Percentiles rank a stretch among this genome's conserved stretches.
phyloP scores from a whole-genome alignment of 371 early-diverging fungal genomes.

The Mucor indicus region DNA sequence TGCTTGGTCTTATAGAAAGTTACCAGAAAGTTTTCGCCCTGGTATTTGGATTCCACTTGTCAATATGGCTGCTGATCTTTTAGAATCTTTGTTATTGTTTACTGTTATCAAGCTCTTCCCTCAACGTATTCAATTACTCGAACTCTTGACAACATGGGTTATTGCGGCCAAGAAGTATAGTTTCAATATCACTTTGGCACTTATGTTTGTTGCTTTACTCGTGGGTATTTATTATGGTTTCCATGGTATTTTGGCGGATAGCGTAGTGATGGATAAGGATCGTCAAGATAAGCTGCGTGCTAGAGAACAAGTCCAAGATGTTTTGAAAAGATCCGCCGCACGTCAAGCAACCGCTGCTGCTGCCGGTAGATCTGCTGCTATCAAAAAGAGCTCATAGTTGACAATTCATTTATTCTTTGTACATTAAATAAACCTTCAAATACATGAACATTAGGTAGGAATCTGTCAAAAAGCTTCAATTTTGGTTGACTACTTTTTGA shows the following conservation, averaged over 20 bases:
- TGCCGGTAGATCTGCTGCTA: background rate
- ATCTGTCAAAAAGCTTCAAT: too few relatives aligned
- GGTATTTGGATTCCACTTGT: constrained; percentile 42
- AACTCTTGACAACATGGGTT: constrained; percentile 16
- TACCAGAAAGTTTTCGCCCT: constrained; percentile 29
- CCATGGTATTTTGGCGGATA: constrained; percentile 39
- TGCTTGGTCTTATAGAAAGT: constrained; percentile 30
- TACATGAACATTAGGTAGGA: too few relatives aligned
- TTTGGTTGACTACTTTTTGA: background rate
- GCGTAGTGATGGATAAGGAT: constrained; percentile 41
- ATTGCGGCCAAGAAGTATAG: constrained; percentile 37
- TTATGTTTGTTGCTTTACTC: constrained; percentile 25
- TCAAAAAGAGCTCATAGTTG: constrained; percentile 16
- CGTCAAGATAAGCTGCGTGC: constrained; percentile 19
- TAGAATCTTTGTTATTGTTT: constrained; percentile 29
- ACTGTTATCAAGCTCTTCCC: constrained; percentile 32
- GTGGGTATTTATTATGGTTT: constrained; percentile 42
- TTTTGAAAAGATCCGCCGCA: constrained; percentile 15
- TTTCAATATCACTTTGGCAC: constrained; percentile 24
- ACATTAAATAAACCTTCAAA: too few relatives aligned
- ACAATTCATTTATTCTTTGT: background rate
- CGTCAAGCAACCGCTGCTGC: constrained; percentile 17
- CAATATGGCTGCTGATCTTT: constrained; percentile 25
- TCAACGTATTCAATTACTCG: constrained; percentile 19
- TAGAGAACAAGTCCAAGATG: constrained; percentile 27